A percentile compares a stretch with the other conserved stretches of the same genome.
Evolutionary conservation across 768 basidiomycete species (phyloP).

Genomic region (Psilocybe subaeruginosa): DNA sequence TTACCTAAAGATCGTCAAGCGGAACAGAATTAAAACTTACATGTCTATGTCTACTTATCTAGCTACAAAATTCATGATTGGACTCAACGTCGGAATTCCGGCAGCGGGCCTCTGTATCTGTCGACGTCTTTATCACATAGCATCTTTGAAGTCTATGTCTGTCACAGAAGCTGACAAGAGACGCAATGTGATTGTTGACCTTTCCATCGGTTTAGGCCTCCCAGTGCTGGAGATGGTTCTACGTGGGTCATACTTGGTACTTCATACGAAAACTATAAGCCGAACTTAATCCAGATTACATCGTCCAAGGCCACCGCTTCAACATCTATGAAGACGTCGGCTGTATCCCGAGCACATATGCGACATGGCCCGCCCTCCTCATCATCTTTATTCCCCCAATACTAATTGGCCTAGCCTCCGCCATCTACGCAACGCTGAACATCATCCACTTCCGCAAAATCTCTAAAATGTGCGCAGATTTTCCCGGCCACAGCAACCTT

Average conservation of each 20-base stretch:
- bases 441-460: conserved; percentile 42
- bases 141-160: conserved; percentile 52
- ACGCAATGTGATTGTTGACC: conserved; percentile 49
- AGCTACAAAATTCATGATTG: conserved; percentile 49
- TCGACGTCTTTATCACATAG: conserved; percentile 62
- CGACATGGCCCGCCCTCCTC: conserved; percentile 45
- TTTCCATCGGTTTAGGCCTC: conserved; percentile 53
- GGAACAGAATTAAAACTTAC: neutral
- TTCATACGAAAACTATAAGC: neutral
- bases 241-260: neutral
- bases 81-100: conserved; percentile 47
- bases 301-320: conserved; percentile 60
- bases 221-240: conserved; percentile 48
- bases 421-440: conserved; percentile 38
- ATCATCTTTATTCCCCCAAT: conserved; percentile 46
- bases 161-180: conserved; percentile 53
- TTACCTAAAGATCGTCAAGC: too few species aligned
- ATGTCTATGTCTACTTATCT: neutral
- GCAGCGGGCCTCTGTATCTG: conserved; percentile 59
- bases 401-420: conserved; percentile 43
- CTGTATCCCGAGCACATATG: conserved; percentile 52
- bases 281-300: conserved; percentile 27
- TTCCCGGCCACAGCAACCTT: conserved; percentile 41
- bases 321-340: conserved; percentile 62
- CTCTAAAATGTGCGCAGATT: conserved; percentile 42